phyloP scores from a whole-genome alignment of 768 basidiomycete genomes.

The Trametes villosa region DNA sequence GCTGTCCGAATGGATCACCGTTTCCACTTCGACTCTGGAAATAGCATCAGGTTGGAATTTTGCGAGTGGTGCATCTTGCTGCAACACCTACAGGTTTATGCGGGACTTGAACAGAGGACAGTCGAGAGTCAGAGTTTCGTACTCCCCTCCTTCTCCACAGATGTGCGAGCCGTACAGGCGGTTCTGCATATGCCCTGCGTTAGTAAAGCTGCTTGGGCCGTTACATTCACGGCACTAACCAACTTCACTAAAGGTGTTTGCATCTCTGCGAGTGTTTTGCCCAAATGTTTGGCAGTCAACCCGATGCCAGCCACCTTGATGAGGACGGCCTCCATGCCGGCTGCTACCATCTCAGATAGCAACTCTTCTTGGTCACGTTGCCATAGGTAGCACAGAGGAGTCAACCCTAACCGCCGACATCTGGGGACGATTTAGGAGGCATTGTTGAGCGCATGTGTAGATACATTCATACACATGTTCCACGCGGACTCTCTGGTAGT shows the following conservation, averaged over 20 bases:
- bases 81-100: conserved; percentile 64
- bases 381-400: conserved; percentile 90
- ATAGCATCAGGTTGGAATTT: not conserved
- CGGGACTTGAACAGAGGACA: conserved; percentile 84
- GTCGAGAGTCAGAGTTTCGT: conserved; percentile 91
- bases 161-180: conserved; percentile 85
- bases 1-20: conserved; percentile 77
- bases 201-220: not conserved
- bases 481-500: conserved; percentile 94
- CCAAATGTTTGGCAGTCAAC: conserved; percentile 75
- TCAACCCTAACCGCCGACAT: conserved; percentile 79
- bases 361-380: conserved; percentile 88
- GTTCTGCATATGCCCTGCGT: conserved; percentile 53
- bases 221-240: conserved; percentile 44
- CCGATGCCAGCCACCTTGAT: conserved; percentile 98
- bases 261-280: conserved; percentile 75
- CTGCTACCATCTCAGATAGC: conserved; percentile 82
- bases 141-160: conserved; percentile 98
- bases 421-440: conserved; percentile 42
- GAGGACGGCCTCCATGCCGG: conserved; percentile 78
- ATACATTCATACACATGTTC: conserved; percentile 81
- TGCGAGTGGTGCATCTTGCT: not conserved
- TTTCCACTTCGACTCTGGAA: conserved; percentile 61
- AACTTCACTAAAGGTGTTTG: conserved; percentile 71
- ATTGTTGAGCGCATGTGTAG: not conserved